These are phyloP conservation scores for Aspergillus nidulans DNA, from an alignment of 495 filamentous ascomycete genomes.

Conservation along the genomic window DNA sequence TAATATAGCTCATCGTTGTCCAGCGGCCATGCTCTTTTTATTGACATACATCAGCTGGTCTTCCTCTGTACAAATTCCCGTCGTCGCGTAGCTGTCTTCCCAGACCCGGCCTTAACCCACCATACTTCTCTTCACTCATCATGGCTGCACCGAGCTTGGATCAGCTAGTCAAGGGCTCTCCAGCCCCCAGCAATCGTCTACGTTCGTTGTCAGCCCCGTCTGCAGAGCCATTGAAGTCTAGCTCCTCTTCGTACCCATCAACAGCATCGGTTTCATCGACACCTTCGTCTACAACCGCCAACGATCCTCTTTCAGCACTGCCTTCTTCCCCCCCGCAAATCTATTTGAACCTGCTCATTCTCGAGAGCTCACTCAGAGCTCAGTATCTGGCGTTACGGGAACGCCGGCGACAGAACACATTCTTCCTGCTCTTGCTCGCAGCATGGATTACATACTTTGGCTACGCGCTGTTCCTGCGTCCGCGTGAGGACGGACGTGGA, in stretches of 20 bases:
- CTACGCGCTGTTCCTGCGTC: slow-evolving; percentile 83
- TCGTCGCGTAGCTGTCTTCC: not conserved
- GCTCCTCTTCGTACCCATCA: slow-evolving; percentile 25
- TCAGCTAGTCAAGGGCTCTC: slow-evolving; percentile 82
- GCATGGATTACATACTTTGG: slow-evolving; percentile 78
- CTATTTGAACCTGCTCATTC: slow-evolving; percentile 94
- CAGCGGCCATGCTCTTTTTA: slow-evolving; percentile 25
- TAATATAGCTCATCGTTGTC: slow-evolving; percentile 25
- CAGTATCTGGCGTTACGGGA: slow-evolving; percentile 89
- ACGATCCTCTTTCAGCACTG: slow-evolving; percentile 72
- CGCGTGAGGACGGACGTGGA: slow-evolving; percentile 83
- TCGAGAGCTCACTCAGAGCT: slow-evolving; percentile 87
- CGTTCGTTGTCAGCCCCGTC: slow-evolving; percentile 32
- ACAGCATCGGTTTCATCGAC: slow-evolving; percentile 34
- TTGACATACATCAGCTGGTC: not conserved
- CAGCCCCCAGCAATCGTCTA: slow-evolving; percentile 43
- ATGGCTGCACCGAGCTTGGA: slow-evolving; percentile 67
- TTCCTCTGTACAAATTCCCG: slow-evolving; percentile 28
- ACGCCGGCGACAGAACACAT: slow-evolving; percentile 89
- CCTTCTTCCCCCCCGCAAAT: slow-evolving; percentile 95
- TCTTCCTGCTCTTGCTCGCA: slow-evolving; percentile 76
- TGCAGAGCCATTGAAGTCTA: slow-evolving; percentile 31
- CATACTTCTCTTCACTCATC: not conserved
- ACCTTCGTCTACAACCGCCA: slow-evolving; percentile 40
- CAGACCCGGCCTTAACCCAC: not conserved